Conservation (phyloP, 345 rosid species). For the Eutrema yunnanense region DNA sequence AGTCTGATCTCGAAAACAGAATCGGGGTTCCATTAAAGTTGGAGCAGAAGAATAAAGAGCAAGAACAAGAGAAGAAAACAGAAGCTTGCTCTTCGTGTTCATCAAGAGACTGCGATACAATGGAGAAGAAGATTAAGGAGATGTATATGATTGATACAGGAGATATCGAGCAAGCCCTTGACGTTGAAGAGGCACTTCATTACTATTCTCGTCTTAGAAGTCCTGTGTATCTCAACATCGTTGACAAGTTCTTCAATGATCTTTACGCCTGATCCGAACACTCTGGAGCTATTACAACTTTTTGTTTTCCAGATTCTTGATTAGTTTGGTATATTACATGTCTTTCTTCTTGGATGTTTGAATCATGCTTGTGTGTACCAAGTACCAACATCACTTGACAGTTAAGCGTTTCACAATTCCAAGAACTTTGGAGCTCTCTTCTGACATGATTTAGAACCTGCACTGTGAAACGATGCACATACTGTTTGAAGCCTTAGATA, state of each 20-base stretch:
- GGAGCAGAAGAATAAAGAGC: conserved; percentile 7
- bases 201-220: conserved; percentile 75
- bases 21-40: background rate
- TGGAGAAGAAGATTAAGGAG: conserved; percentile 73
- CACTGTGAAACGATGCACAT: background rate
- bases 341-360: conserved; percentile 1
- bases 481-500: background rate
- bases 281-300: background rate
- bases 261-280: conserved; percentile 40
- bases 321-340: background rate
- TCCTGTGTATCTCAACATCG: conserved; percentile 72
- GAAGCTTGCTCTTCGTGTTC: conserved; percentile 9
- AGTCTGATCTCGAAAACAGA: conserved; percentile 20
- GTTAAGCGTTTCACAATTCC: background rate
- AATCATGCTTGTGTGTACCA: background rate
- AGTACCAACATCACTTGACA: background rate
- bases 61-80: conserved; percentile 9
- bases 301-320: background rate
- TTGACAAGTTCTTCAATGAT: conserved; percentile 68
- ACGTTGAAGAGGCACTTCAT: conserved; percentile 86
- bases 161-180: conserved; percentile 69
- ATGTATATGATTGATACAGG: conserved; percentile 65
- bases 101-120: conserved; percentile 12
- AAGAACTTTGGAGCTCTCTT: background rate
- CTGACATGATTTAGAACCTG: background rate